Conservation (phyloP, 2,329 filamentous ascomycete species). For the Colletotrichum lini region DNA sequence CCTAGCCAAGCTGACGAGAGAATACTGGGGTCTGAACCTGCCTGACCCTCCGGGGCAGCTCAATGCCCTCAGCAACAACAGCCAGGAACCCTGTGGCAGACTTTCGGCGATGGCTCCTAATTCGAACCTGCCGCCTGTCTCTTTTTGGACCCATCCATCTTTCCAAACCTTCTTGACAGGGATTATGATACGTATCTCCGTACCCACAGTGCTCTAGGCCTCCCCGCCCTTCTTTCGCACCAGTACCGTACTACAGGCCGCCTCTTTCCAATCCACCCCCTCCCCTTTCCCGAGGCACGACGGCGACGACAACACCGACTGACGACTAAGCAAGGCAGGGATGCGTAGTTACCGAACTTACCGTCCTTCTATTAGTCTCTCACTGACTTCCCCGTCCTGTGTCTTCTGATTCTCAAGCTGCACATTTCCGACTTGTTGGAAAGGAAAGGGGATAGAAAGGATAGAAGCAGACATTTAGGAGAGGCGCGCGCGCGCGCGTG, state of each 20-base stretch:
- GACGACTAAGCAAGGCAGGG: not conserved
- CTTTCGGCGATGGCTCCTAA: conserved; percentile 1
- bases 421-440: not conserved
- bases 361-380: not conserved
- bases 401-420: not conserved
- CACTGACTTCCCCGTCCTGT: not conserved
- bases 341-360: conserved; percentile 1
- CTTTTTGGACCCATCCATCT: conserved; percentile 6
- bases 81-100: conserved; percentile 26
- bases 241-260: conserved; percentile 17
- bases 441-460: not conserved
- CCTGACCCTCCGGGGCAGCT: not conserved
- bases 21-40: conserved; percentile 1
- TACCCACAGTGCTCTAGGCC: conserved; percentile 12
- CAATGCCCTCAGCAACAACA: not conserved
- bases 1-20: conserved; percentile 1
- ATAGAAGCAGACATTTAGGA: not conserved
- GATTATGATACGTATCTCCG: conserved; percentile 12
- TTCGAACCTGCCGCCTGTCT: conserved; percentile 27
- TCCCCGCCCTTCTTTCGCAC: conserved; percentile 2
- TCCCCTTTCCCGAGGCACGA: conserved; percentile 2
- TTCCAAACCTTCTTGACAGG: conserved; percentile 11
- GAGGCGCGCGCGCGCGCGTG: no score
- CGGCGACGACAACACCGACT: not conserved
- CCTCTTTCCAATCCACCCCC: conserved; percentile 6